These are phyloP conservation scores for Musa schizocarpa DNA, from an alignment of 176 grass and related monocot genomes.

Conservation along the genomic window DNA sequence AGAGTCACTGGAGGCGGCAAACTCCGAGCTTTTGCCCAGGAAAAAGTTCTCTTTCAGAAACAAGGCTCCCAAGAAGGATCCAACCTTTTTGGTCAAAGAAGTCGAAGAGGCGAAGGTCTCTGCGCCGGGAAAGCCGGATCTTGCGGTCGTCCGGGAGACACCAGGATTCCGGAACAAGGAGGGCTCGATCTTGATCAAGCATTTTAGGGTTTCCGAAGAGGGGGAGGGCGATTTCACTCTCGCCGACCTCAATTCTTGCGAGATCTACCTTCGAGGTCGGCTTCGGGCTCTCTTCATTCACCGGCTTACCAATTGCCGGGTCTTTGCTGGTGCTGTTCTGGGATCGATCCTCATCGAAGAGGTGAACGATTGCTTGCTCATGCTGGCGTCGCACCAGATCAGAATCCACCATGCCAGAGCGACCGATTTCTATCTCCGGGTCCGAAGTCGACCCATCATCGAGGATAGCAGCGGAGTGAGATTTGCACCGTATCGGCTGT, in stretches of 20 bases:
- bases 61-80: slow-evolving; percentile 50
- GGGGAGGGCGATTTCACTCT: slow-evolving; percentile 77
- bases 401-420: slow-evolving; percentile 59
- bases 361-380: slow-evolving; percentile 43
- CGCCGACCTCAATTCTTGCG: slow-evolving; percentile 53
- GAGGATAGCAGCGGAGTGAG: slow-evolving; percentile 71
- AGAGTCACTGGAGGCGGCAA: slow-evolving; percentile 35
- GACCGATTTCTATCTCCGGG: slow-evolving; percentile 75
- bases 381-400: slow-evolving; percentile 82
- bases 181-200: slow-evolving; percentile 54
- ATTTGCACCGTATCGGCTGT: slow-evolving; percentile 61
- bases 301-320: slow-evolving; percentile 47
- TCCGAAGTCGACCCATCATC: slow-evolving; percentile 80
- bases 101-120: slow-evolving; percentile 2
- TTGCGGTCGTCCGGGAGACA: slow-evolving; percentile 24
- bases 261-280: slow-evolving; percentile 61
- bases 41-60: slow-evolving; percentile 90
- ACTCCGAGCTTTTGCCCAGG: slow-evolving; percentile 42
- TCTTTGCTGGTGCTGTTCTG: slow-evolving; percentile 59
- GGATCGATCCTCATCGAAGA: slow-evolving; percentile 82
- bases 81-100: slow-evolving; percentile 5
- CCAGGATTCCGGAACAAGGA: slow-evolving; percentile 51
- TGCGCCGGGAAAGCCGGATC: slow-evolving; percentile 8
- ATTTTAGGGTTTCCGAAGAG: slow-evolving; percentile 47
- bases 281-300: slow-evolving; percentile 60